Percentiles rank a stretch among this genome's conserved stretches.
Conservation (phyloP, 106 monocot species). For the Allium cepa region DNA sequence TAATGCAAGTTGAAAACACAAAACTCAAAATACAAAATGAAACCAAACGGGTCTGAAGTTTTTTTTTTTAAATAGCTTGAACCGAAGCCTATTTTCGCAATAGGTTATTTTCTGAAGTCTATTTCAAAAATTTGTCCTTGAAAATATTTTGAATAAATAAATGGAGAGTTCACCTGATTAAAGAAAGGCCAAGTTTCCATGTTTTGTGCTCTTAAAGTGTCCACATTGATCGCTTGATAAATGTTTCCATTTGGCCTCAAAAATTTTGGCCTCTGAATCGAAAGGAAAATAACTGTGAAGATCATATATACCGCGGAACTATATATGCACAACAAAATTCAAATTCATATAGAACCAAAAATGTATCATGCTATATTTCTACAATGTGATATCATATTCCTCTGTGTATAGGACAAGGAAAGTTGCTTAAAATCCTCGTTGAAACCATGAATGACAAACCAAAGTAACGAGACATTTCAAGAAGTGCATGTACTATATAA, state of each 20-base stretch:
- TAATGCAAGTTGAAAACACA: too few species aligned
- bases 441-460: too few species aligned
- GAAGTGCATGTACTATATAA: neutral
- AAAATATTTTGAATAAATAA: neutral
- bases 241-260: slow-evolving; percentile 83
- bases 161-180: slow-evolving; percentile 59
- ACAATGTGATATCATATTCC: neutral
- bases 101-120: too few species aligned
- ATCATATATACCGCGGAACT: neutral
- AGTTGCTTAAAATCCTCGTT: neutral
- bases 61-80: too few species aligned
- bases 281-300: neutral
- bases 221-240: slow-evolving; percentile 82
- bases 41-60: too few species aligned
- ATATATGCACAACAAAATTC: neutral
- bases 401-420: neutral
- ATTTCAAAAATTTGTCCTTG: too few species aligned
- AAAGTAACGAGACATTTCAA: too few species aligned
- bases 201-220: slow-evolving; percentile 84
- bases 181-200: slow-evolving; percentile 97
- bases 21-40: too few species aligned
- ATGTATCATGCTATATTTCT: neutral
- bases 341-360: neutral
- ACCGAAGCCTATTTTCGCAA: too few species aligned
- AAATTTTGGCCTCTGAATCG: slow-evolving; percentile 71